A percentile compares a stretch with the other conserved stretches of the same genome.
These are phyloP conservation scores for Tylopilus sp. DNA, from an alignment of 1,284 basidiomycete genomes.

Conservation along the genomic window DNA sequence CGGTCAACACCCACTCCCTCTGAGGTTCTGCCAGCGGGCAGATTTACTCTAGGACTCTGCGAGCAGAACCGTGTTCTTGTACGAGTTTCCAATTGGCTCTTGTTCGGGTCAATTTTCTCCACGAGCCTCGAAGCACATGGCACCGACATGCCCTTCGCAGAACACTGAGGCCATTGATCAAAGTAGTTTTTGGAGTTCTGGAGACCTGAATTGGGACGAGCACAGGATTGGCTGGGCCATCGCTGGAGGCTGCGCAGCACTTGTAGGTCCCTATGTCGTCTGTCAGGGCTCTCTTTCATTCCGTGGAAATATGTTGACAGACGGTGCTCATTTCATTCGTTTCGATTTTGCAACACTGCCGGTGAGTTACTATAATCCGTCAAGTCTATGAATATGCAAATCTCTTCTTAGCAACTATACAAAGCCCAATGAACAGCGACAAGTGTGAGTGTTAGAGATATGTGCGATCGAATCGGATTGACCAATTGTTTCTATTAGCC, in stretches of 20 bases:
- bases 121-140: conserved; percentile 29
- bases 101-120: conserved; percentile 2
- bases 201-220: conserved; percentile 61
- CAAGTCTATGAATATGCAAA: background rate
- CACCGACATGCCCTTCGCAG: conserved; percentile 56
- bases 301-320: conserved; percentile 43
- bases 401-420: conserved; percentile 62
- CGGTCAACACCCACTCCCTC: no score
- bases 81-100: conserved; percentile 11
- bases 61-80: conserved; percentile 19
- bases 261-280: conserved; percentile 53
- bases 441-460: conserved; percentile 67
- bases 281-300: conserved; percentile 1
- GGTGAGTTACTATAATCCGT: conserved; percentile 51
- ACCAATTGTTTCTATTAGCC: conserved; percentile 25
- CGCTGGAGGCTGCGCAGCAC: conserved; percentile 65
- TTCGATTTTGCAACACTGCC: conserved; percentile 63
- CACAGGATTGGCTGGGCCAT: conserved; percentile 79
- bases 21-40: background rate
- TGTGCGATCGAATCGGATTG: background rate
- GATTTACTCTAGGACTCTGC: conserved; percentile 13
- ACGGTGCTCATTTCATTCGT: conserved; percentile 65
- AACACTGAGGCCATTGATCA: conserved; percentile 63
- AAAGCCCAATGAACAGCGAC: conserved; percentile 71
- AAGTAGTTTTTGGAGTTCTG: conserved; percentile 62